Evolutionary conservation across 2,329 filamentous ascomycete genomes (phyloP), one percentile per base, ranked within the genome.

Genomic region (Tolypocladium ophioglossoides): DNA sequence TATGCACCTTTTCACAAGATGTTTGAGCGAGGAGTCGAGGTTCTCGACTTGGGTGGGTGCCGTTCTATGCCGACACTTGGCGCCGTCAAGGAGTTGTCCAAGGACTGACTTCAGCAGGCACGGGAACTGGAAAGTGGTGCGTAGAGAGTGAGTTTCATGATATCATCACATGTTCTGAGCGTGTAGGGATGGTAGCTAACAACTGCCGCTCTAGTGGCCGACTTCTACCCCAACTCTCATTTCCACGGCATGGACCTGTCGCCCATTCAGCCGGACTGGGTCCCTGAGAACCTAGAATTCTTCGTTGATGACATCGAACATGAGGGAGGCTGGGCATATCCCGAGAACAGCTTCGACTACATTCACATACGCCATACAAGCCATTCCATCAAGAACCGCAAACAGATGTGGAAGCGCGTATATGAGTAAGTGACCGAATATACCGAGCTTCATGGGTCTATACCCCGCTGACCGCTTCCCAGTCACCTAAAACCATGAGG

Each of bases 401-500:
- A 63, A 11, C 59, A 70, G 20, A 63, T 79, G 27, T 66, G 77
- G 63, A 63, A 71, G 18, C 67, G 74, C 18, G 70, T 72, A 52
- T 72, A 70, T 62, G 69, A 66, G 74, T 76, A 62, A 50, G 72
- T 11, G 27, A 1, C 14, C 35, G 8, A 46, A 14, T 20, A 24
- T 24, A 6, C 30, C 2, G 22, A n/a, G 44, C 35, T 20, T n/a
- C 27, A 3, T 2, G 4, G 9, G 2, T 4, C 14, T n/a, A 6
- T 35, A 2, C 37, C 46, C 30, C n/a, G n/a, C 32, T 46, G 9
- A n/a, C 32, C 12, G 3, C 20, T 30, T 4, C 2, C 16, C 44
- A 78, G 75, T 52, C 75, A 79, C 58, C 64, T 78, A 10, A 78
- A 78, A 56, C 77, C 77, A 1, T 77, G 77, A 34, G 77, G 76